Percentiles rank a stretch among this genome's conserved stretches.
Conservation (phyloP, 1,284 basidiomycete genomes). For the Cutaneotrichosporon mucoides region DNA sequence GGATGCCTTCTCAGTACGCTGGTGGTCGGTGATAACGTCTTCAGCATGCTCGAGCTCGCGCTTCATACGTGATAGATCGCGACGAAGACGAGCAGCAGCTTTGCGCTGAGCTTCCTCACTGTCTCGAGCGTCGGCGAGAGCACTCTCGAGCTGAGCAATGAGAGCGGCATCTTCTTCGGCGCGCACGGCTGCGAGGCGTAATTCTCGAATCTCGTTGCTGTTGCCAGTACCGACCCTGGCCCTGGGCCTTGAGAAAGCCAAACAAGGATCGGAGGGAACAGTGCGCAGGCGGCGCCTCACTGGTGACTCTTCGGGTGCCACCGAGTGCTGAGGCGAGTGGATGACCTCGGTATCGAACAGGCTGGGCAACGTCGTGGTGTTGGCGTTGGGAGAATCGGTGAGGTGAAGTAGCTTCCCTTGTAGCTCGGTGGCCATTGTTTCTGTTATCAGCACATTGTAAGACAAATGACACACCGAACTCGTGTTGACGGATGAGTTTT, state of each 20-base stretch:
- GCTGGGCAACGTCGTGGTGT: background rate
- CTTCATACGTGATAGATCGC: slow-evolving; percentile 34
- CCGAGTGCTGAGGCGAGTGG: background rate
- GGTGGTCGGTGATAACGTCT: slow-evolving; percentile 1
- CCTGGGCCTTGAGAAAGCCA: background rate
- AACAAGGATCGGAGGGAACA: slow-evolving; percentile 5
- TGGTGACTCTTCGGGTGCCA: background rate
- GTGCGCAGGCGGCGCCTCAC: background rate
- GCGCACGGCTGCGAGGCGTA: slow-evolving; percentile 4
- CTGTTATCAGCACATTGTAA: slow-evolving; percentile 1
- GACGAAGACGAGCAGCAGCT: slow-evolving; percentile 30
- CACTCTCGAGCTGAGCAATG: slow-evolving; percentile 31
- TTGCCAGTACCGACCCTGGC: background rate
- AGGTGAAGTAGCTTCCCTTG: background rate
- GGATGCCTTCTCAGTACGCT: background rate
- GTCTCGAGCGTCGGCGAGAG: slow-evolving; percentile 35
- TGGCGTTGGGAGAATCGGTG: background rate
- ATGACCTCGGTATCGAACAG: background rate
- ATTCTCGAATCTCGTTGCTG: slow-evolving; percentile 1
- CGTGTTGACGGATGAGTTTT: slow-evolving; percentile 13
- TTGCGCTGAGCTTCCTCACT: slow-evolving; percentile 39
- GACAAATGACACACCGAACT: background rate
- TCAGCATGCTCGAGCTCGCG: slow-evolving; percentile 33
- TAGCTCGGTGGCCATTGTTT: slow-evolving; percentile 1
- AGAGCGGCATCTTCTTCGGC: slow-evolving; percentile 31